phyloP scores from a whole-genome alignment of 2,329 filamentous ascomycete species.

The Dendrostoma leiphaemia region DNA sequence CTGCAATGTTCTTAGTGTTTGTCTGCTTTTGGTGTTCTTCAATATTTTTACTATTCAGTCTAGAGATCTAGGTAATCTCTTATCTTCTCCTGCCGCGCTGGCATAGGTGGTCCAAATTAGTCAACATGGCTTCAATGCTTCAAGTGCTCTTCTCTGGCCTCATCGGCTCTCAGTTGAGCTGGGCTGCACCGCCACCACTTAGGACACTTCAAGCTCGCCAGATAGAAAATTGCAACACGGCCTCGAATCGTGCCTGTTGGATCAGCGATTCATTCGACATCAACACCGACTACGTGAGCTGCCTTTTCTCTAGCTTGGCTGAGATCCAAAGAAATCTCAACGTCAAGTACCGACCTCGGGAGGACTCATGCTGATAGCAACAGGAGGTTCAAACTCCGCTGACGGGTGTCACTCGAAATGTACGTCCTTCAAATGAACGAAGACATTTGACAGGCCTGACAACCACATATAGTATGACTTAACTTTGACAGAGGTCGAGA shows the following conservation, averaged over 20 bases:
- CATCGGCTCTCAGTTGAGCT: slow-evolving; percentile 5
- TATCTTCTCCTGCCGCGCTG: not conserved
- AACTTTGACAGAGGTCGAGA: slow-evolving; percentile 26
- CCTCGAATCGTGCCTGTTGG: slow-evolving; percentile 29
- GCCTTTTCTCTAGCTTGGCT: too few species aligned
- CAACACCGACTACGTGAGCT: slow-evolving; percentile 27
- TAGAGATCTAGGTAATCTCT: not conserved
- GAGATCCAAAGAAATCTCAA: not conserved
- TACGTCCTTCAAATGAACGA: slow-evolving; percentile 3
- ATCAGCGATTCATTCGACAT: slow-evolving; percentile 24
- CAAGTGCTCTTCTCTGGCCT: slow-evolving; percentile 11
- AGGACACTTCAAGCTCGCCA: slow-evolving; percentile 9
- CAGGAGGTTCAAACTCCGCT: slow-evolving; percentile 22
- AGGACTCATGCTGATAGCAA: not conserved
- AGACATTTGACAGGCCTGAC: not conserved
- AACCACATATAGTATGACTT: slow-evolving; percentile 24
- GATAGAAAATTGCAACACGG: slow-evolving; percentile 23
- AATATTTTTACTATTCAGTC: too few species aligned
- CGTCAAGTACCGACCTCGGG: too few species aligned
- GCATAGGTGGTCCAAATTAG: too few species aligned
- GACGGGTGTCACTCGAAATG: slow-evolving; percentile 23
- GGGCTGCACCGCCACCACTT: slow-evolving; percentile 9
- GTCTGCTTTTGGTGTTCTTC: too few species aligned
- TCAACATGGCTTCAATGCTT: slow-evolving; percentile 1
- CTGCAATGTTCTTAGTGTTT: too few species aligned